These are phyloP conservation scores for Circinella umbellata DNA, from an alignment of 371 early-diverging fungal species.

Conservation along the genomic window DNA sequence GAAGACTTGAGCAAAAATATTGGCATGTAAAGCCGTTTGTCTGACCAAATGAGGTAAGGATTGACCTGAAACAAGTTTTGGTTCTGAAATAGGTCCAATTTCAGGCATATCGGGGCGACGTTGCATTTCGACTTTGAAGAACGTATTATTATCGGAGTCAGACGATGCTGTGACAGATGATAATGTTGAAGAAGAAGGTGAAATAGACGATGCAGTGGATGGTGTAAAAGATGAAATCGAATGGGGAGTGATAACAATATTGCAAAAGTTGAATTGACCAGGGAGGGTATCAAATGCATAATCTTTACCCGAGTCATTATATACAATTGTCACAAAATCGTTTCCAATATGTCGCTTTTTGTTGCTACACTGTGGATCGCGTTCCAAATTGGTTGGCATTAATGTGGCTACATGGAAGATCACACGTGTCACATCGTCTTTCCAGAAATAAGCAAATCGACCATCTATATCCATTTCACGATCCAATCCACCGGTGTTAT, in stretches of 20 bases:
- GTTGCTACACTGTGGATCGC: slow-evolving; percentile 75
- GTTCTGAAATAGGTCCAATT: slow-evolving; percentile 79
- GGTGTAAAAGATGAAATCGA: slow-evolving; percentile 36
- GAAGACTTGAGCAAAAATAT: slow-evolving; percentile 90
- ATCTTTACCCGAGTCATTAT: slow-evolving; percentile 84
- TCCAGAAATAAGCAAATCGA: slow-evolving; percentile 79
- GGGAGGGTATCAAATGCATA: slow-evolving; percentile 91
- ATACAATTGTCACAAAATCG: slow-evolving; percentile 92
- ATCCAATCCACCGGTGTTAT: slow-evolving; percentile 91
- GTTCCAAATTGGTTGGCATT: slow-evolving; percentile 84
- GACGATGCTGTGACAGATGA: background rate
- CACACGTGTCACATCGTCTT: slow-evolving; percentile 86
- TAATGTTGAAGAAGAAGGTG: slow-evolving; percentile 13
- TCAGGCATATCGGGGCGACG: slow-evolving; percentile 83
- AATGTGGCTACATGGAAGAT: slow-evolving; percentile 93
- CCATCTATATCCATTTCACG: slow-evolving; percentile 87
- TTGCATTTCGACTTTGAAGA: slow-evolving; percentile 73
- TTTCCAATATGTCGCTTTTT: slow-evolving; percentile 98
- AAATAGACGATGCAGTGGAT: slow-evolving; percentile 7
- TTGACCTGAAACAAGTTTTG: slow-evolving; percentile 81
- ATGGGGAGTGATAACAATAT: slow-evolving; percentile 83
- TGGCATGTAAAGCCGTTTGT: slow-evolving; percentile 87
- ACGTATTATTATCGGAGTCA: slow-evolving; percentile 44
- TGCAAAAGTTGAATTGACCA: slow-evolving; percentile 94
- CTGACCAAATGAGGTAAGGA: slow-evolving; percentile 83